Evolutionary conservation across 2,329 filamentous ascomycete genomes (phyloP).

Genomic region (Dactylonectria macrodidyma): DNA sequence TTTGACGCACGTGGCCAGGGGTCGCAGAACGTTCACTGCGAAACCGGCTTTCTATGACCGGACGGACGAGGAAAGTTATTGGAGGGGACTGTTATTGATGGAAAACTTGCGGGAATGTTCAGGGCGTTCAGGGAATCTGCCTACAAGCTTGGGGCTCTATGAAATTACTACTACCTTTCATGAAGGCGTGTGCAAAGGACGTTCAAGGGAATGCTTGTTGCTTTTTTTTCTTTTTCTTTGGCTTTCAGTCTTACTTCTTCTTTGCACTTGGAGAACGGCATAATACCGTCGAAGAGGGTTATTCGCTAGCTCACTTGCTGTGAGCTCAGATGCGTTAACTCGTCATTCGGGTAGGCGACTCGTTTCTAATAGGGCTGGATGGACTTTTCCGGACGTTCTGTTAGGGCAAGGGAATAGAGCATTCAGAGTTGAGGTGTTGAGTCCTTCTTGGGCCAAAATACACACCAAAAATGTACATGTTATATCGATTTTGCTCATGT

Average conservation of each 20-base stretch:
- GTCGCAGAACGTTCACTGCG: slow-evolving; percentile 32
- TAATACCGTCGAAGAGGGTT: slow-evolving; percentile 30
- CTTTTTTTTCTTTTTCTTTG: slow-evolving; percentile 25
- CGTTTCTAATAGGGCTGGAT: slow-evolving; percentile 34
- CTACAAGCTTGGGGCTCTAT: slow-evolving; percentile 46
- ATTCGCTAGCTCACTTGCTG: slow-evolving; percentile 7
- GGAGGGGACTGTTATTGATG: slow-evolving; percentile 43
- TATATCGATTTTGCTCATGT: slow-evolving; percentile 23
- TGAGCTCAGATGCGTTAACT: slow-evolving; percentile 8
- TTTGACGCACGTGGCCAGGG: slow-evolving; percentile 28
- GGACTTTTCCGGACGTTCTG: slow-evolving; percentile 31
- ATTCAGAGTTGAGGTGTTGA: slow-evolving; percentile 36
- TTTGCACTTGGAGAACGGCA: slow-evolving; percentile 28
- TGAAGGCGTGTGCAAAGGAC: slow-evolving; percentile 46
- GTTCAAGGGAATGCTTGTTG: slow-evolving; percentile 24
- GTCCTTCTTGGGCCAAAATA: slow-evolving; percentile 30
- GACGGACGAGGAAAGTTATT: slow-evolving; percentile 36
- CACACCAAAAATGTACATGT: slow-evolving; percentile 38
- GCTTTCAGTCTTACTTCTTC: slow-evolving; percentile 27
- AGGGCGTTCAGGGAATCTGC: slow-evolving; percentile 48
- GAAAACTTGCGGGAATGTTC: slow-evolving; percentile 47
- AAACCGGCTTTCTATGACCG: slow-evolving; percentile 37
- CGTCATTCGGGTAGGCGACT: slow-evolving; percentile 4
- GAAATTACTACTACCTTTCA: slow-evolving; percentile 43
- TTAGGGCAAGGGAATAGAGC: slow-evolving; percentile 28